Percentiles rank a stretch among this genome's conserved stretches.
These are phyloP conservation scores for Rhodocollybia butyracea DNA, from an alignment of 768 basidiomycete species.

Conservation along the genomic window DNA sequence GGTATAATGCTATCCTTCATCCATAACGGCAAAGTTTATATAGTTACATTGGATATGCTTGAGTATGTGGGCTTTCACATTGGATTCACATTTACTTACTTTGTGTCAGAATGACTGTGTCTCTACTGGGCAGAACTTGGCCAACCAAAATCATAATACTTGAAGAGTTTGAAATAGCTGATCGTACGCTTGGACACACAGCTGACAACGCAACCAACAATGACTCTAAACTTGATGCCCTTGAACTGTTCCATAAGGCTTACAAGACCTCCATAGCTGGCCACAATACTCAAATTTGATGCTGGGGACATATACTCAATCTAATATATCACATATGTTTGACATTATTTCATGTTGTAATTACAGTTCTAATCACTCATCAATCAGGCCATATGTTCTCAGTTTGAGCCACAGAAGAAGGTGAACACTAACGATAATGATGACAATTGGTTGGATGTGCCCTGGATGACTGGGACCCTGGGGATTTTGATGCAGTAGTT, in stretches of 20 bases:
- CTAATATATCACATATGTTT: not conserved
- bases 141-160: not conserved
- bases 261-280: not conserved
- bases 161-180: not conserved
- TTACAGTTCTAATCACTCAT: not conserved
- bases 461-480: not conserved
- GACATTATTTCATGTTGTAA: not conserved
- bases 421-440: not conserved
- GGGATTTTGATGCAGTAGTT: not conserved
- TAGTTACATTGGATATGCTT: not conserved
- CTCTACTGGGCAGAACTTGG: not conserved
- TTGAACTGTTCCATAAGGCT: not conserved
- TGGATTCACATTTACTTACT: too few species aligned
- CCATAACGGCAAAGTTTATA: not conserved
- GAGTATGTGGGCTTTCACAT: too few species aligned
- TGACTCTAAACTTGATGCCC: not conserved
- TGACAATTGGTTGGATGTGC: not conserved
- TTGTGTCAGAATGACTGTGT: not conserved
- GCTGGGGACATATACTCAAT: constrained; percentile 1
- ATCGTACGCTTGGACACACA: constrained; percentile 1
- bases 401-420: not conserved
- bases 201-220: constrained; percentile 1
- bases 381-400: not conserved
- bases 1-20: not conserved
- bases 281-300: not conserved